These are phyloP conservation scores for Fusarium nelsonii DNA, from an alignment of 2,329 filamentous ascomycete genomes.

Conservation along the genomic window DNA sequence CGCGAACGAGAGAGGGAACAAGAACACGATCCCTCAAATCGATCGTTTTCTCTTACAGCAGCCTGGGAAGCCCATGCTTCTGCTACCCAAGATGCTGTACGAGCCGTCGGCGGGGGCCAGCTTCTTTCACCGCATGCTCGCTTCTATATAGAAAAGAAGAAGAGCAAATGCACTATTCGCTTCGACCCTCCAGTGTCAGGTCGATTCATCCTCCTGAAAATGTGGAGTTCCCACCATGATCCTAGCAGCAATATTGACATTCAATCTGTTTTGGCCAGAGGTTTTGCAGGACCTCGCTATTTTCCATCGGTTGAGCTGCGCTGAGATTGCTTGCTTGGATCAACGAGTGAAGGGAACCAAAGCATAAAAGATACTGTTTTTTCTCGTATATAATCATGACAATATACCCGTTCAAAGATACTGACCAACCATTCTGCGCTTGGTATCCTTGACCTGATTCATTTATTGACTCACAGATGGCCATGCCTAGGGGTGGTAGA, in stretches of 20 bases:
- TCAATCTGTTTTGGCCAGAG: constrained; percentile 84
- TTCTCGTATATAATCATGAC: constrained; percentile 9
- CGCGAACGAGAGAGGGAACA: constrained; percentile 37
- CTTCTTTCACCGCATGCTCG: constrained; percentile 79
- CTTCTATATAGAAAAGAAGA: constrained; percentile 86
- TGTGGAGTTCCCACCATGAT: constrained; percentile 83
- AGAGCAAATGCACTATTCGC: constrained; percentile 86
- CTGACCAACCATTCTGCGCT: background rate
- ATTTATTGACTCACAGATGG: background rate
- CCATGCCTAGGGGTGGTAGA: background rate
- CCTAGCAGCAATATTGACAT: constrained; percentile 84
- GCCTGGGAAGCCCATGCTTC: constrained; percentile 63
- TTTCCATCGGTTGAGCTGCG: constrained; percentile 77
- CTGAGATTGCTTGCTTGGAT: constrained; percentile 50
- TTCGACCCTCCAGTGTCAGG: constrained; percentile 87
- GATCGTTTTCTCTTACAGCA: constrained; percentile 48
- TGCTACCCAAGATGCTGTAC: constrained; percentile 68
- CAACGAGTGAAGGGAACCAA: background rate
- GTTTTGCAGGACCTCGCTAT: constrained; percentile 86
- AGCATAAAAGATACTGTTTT: background rate
- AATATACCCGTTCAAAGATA: constrained; percentile 17
- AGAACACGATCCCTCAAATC: constrained; percentile 33
- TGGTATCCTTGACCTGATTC: background rate
- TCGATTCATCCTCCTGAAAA: constrained; percentile 86
- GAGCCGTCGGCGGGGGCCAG: constrained; percentile 68